Evolutionary conservation across 345 rosid species (phyloP), one percentile per base, ranked within the genome.

Genomic region (Atalantia buxifolia): DNA sequence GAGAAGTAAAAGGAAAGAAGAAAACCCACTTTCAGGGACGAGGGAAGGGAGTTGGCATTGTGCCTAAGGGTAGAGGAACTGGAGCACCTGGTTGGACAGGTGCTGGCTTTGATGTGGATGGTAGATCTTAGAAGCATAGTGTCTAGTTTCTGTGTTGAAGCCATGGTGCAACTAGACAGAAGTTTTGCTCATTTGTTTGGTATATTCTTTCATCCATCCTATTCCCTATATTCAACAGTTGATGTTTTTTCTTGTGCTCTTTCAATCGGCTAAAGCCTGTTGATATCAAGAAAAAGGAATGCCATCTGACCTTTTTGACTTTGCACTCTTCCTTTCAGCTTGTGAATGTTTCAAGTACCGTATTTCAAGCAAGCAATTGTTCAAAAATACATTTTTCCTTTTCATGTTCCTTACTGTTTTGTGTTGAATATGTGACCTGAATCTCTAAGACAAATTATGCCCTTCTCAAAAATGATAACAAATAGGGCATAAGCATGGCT

Each of bases 71-170:
- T 33, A 84, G 92, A 86, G 93, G 95, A 73, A 56, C 86, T 33
- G 38, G 76, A 56, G 79, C 81, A 71, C 81, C 91, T 35, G 98
- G 91, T 30, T 94, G 97, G 94, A 91, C 96, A 1, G 94, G 97
- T 72, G 78, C 86, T 27, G 91, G 89, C 81, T 94, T 92, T 66
- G 96, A 91, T 79, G 97, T 89, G 48, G 97, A 90, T 84, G 91
- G 91, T 68, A 87, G 92, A 84, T 85, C 72, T 74, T 88, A 83
- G 84, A 67, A 75, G 38, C 73, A 68, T 35, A 65, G 66, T 72
- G 60, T 70, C 62, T 79, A 6, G 59, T 72, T 74, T 63, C 45
- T 61, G 48, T 10, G 56, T 57, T 56, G 79, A 83, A 77, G 28
- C 62, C 25, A 48, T 61, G 72, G 55, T 31, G 67, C 75, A 76